These are phyloP conservation scores for Trichosporon sp. DNA, from an alignment of 1,284 basidiomycete species.

Conservation along the genomic window DNA sequence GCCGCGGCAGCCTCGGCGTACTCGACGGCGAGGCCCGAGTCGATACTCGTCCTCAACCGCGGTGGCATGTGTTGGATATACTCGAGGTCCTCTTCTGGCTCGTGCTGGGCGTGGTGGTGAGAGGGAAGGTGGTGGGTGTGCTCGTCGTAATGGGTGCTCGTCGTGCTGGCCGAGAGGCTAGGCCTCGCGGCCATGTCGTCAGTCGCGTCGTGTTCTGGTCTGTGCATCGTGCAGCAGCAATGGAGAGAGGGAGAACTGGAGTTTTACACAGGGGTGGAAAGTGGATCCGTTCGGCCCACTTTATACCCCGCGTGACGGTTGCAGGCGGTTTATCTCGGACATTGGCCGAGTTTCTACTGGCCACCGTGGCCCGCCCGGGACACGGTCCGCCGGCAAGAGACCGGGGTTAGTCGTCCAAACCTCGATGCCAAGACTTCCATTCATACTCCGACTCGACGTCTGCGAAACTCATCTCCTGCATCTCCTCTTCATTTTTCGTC, in stretches of 20 bases:
- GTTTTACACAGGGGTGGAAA: not conserved
- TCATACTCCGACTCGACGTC: not conserved
- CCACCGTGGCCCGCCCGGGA: not conserved
- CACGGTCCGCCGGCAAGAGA: slow-evolving; percentile 11
- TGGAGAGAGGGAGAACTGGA: not conserved
- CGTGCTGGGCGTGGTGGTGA: not conserved
- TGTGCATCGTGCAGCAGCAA: slow-evolving; percentile 9
- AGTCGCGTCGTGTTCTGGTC: not conserved
- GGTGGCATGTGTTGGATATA: slow-evolving; percentile 2
- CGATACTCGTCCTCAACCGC: slow-evolving; percentile 2
- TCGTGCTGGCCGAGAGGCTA: not conserved
- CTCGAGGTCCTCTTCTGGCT: not conserved
- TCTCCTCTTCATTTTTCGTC: too few relatives aligned
- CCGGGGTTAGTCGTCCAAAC: not conserved
- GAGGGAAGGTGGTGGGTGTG: not conserved
- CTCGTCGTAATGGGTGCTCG: not conserved
- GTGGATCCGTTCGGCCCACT: not conserved
- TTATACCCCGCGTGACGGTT: not conserved
- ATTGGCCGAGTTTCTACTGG: not conserved
- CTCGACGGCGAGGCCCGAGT: slow-evolving; percentile 7
- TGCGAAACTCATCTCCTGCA: not conserved
- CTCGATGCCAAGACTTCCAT: not conserved
- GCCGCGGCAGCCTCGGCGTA: not conserved
- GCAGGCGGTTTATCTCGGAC: not conserved
- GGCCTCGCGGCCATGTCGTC: not conserved